Percentiles rank a stretch among this genome's conserved stretches.
phyloP scores from a whole-genome alignment of 2,329 filamentous ascomycete species.

The Alternaria novae-zelandiae region DNA sequence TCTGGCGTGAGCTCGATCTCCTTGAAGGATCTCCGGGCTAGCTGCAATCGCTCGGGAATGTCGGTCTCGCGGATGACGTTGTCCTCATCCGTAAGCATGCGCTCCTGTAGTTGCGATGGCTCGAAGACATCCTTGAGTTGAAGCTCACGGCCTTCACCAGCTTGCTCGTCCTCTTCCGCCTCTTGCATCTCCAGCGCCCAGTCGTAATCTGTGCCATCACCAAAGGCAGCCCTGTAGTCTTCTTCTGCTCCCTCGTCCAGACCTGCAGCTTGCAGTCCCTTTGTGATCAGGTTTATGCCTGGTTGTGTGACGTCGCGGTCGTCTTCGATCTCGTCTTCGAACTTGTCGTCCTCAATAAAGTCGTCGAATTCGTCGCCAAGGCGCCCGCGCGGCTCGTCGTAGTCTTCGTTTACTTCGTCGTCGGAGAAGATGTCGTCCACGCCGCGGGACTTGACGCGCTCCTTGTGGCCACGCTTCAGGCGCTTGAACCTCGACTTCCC shows the following conservation, averaged over 20 bases:
- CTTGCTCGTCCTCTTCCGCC: constrained; percentile 77
- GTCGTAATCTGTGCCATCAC: constrained; percentile 92
- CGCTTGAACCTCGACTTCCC: constrained; percentile 89
- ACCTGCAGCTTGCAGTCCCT: constrained; percentile 79
- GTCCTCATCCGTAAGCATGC: constrained; percentile 93
- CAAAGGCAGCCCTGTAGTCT: constrained; percentile 95
- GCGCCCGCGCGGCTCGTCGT: constrained; percentile 50
- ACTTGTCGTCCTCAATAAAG: constrained; percentile 96
- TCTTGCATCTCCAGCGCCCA: constrained; percentile 93
- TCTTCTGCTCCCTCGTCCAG: constrained; percentile 92
- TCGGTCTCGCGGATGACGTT: constrained; percentile 88
- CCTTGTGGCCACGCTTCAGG: constrained; percentile 86
- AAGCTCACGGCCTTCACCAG: constrained; percentile 80
- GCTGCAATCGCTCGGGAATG: constrained; percentile 91
- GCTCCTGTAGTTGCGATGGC: constrained; percentile 91
- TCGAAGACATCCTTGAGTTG: constrained; percentile 99
- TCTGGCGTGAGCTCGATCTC: constrained; percentile 80
- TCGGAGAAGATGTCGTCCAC: constrained; percentile 95
- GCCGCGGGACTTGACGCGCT: constrained; percentile 70
- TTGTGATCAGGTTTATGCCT: constrained; percentile 70
- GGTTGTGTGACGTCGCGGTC: constrained; percentile 82
- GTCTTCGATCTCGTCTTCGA: constrained; percentile 82
- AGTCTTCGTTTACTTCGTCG: constrained; percentile 75
- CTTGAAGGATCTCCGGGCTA: constrained; percentile 88
- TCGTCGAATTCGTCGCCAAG: constrained; percentile 59